Evolutionary conservation across 495 filamentous ascomycete species (phyloP).

Genomic region (Podospora bellae-mahoneyi): DNA sequence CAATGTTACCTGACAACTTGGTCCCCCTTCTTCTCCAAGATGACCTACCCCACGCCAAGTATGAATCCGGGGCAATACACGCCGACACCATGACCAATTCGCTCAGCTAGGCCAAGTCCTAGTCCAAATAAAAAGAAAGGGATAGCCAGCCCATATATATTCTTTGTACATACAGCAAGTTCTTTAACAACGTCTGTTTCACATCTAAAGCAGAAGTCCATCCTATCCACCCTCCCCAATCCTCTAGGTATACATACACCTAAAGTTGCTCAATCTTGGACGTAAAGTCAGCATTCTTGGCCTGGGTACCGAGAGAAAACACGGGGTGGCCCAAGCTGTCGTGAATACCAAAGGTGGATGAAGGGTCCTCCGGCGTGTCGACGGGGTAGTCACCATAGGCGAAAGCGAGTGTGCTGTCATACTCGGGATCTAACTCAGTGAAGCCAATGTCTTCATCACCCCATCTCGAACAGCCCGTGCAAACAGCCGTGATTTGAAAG

Average conservation of each 20-base stretch:
- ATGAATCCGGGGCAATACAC: too few relatives aligned
- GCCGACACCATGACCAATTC: too few relatives aligned
- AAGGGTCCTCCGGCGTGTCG: constrained; percentile 33
- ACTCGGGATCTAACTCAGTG: constrained; percentile 36
- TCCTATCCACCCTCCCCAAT: constrained; percentile 28
- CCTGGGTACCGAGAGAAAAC: constrained; percentile 34
- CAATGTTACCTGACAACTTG: too few relatives aligned
- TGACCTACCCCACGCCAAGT: too few relatives aligned
- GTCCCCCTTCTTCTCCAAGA: too few relatives aligned
- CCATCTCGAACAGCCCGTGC: constrained; percentile 45
- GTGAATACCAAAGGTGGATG: constrained; percentile 44
- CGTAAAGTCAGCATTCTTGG: constrained; percentile 30
- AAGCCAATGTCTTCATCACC: constrained; percentile 41
- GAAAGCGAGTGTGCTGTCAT: constrained; percentile 40
- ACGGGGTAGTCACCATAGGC: constrained; percentile 38
- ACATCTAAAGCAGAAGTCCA: not conserved
- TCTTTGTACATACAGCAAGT: not conserved
- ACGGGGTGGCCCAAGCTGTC: constrained; percentile 45
- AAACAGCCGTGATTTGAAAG: constrained; percentile 44
- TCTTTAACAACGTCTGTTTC: not conserved
- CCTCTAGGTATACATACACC: not conserved
- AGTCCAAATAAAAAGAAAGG: too few relatives aligned
- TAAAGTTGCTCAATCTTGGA: constrained; percentile 22
- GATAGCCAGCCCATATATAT: not conserved
- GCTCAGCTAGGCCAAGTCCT: too few relatives aligned